phyloP scores from a whole-genome alignment of 805 yeast species.

The Candida piceae region DNA sequence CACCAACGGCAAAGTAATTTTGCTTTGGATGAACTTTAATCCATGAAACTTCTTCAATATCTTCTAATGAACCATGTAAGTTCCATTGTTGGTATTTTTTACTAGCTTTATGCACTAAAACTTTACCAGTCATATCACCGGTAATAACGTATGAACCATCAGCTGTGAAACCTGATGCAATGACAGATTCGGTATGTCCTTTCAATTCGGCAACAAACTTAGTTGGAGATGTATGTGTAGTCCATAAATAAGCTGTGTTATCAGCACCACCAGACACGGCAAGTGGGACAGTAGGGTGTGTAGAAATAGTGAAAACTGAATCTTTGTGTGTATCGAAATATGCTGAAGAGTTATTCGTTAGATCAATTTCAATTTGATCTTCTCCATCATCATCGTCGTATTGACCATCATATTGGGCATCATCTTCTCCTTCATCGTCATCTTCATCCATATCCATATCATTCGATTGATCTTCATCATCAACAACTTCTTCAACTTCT shows the following conservation, averaged over 20 bases:
- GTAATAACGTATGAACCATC: constrained; percentile 81
- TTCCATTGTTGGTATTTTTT: constrained; percentile 85
- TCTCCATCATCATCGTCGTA: constrained; percentile 33
- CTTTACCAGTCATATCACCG: constrained; percentile 92
- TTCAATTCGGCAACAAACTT: constrained; percentile 67
- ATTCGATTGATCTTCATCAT: constrained; percentile 37
- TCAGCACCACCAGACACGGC: constrained; percentile 97
- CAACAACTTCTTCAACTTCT: constrained; percentile 31
- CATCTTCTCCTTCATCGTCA: constrained; percentile 25
- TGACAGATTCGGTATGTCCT: constrained; percentile 86
- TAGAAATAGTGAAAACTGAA: constrained; percentile 74
- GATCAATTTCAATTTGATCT: constrained; percentile 66
- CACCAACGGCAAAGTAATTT: constrained; percentile 83
- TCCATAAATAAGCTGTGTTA: constrained; percentile 85
- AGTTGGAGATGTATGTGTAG: constrained; percentile 83
- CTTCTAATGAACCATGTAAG: constrained; percentile 64
- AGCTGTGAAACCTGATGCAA: constrained; percentile 74
- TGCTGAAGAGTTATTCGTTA: constrained; percentile 83
- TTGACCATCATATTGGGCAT: constrained; percentile 37
- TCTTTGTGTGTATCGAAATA: constrained; percentile 90
- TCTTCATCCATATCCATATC: constrained; percentile 20
- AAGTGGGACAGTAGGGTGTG: constrained; percentile 80
- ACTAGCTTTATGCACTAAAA: constrained; percentile 64
- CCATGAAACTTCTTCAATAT: constrained; percentile 89
- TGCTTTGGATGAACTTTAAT: constrained; percentile 72